Evolutionary conservation across 2,329 filamentous ascomycete genomes (phyloP), one percentile per base, ranked within the genome.

Genomic region (Aspergillus ruber): DNA sequence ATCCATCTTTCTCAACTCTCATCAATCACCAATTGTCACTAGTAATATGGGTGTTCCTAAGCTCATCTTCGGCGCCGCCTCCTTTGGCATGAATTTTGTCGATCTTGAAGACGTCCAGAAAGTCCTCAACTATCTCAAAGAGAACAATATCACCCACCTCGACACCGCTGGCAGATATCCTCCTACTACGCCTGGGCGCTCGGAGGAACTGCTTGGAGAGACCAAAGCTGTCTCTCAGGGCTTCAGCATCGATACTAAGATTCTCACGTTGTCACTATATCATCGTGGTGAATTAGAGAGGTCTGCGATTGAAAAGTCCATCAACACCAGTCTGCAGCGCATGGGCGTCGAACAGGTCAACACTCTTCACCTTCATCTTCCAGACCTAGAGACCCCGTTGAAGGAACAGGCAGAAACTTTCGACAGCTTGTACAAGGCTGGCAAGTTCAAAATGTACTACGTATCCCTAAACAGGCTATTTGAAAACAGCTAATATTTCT

Each of bases 211-310:
- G 18, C 15, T 41, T 20, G 39, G 39, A 7, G 39, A 41, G 33
- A 29, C 9, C 10, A 29, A 12, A 29, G 25, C 25, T 3, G 9
- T 55, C 2, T 52, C 52, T 17, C 29, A 49, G 1, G 46, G 45
- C 1, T 70, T 70, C 39, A 35, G 48, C 2, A 49, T 70, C 23
- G 66, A 69, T 43, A 70, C 65, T 1, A 70, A 70, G 45, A 58
- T 69, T 2, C 61, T 57, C 25, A 63, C 60, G n/a, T 39, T 43
- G 15, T 36, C 10, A 4, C 21, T n/a, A 8, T 44, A 42, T 45
- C 45, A 32, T 1, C 39, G 10, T 38, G 66, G 65, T 1, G 59
- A 64, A 36, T 48, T 67, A 23, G 50, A 50, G 1, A 36, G n/a
- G 4, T 52, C 58, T 2, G 58, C 62, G 1, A 56, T 68, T 6